Evolutionary conservation across 352 stramenopile species (phyloP).

Genomic region (Lagenidium sp.): DNA sequence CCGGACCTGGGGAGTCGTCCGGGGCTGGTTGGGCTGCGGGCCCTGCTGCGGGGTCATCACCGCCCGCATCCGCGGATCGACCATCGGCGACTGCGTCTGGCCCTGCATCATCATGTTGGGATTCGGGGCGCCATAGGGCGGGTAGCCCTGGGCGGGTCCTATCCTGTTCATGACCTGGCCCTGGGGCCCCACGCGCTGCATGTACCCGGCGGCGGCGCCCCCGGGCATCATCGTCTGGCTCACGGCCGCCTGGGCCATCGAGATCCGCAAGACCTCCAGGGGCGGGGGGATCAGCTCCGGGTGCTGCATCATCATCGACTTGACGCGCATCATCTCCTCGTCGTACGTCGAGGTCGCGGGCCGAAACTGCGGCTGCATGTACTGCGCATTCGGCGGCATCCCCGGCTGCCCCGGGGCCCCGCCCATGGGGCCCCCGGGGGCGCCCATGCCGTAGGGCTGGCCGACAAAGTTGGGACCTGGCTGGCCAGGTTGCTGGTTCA

Average conservation of each 20-base stretch:
- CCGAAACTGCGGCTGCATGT: constrained; percentile 64
- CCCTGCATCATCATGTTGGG: constrained; percentile 62
- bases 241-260: constrained; percentile 66
- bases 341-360: constrained; percentile 65
- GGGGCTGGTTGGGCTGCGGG: constrained; percentile 8
- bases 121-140: constrained; percentile 44
- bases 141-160: constrained; percentile 28
- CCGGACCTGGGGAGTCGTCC: constrained; percentile 35
- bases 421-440: constrained; percentile 15
- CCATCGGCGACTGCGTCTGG: constrained; percentile 22
- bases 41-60: constrained; percentile 21
- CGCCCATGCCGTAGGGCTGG: constrained; percentile 46
- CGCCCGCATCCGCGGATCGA: constrained; percentile 34
- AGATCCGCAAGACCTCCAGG: constrained; percentile 82
- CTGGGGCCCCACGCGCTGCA: constrained; percentile 35
- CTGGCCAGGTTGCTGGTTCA: constrained; percentile 37
- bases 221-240: constrained; percentile 44
- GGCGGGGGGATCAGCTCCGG: constrained; percentile 78
- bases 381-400: constrained; percentile 31
- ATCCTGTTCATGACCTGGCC: constrained; percentile 53
- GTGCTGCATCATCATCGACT: constrained; percentile 87
- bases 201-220: constrained; percentile 34
- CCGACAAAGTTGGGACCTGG: constrained; percentile 22
- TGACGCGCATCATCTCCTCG: constrained; percentile 80
- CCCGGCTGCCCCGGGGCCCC: constrained; percentile 16